Evolutionary conservation across 345 rosid species (phyloP).

Genomic region (Populus simonii): DNA sequence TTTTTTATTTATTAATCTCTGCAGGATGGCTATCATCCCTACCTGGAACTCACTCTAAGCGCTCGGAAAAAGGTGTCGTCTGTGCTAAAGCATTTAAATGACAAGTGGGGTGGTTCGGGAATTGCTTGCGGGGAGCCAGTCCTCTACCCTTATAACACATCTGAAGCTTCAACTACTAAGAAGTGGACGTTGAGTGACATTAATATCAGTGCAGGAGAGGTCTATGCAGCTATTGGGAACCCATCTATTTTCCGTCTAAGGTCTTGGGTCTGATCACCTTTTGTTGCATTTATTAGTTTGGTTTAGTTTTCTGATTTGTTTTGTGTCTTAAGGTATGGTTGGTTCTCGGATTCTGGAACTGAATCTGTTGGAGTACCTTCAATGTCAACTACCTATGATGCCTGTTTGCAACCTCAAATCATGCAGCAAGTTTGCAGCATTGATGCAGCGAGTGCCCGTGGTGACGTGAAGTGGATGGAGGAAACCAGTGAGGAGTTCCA

Average conservation of each 20-base stretch:
- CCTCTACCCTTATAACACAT: constrained; percentile 51
- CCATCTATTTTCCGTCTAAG: constrained; percentile 81
- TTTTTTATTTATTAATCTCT: background rate
- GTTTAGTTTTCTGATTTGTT: constrained; percentile 14
- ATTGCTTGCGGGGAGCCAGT: constrained; percentile 59
- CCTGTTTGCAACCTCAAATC: constrained; percentile 33
- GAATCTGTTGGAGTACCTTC: constrained; percentile 26
- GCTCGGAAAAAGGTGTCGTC: constrained; percentile 66
- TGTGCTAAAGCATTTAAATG: constrained; percentile 60
- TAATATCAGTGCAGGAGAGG: constrained; percentile 46
- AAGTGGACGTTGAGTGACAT: constrained; percentile 55
- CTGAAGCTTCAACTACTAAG: constrained; percentile 25
- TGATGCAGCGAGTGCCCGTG: constrained; percentile 15
- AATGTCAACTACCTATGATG: constrained; percentile 26
- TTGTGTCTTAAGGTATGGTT: constrained; percentile 70
- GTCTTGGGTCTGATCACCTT: constrained; percentile 28
- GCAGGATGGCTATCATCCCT: constrained; percentile 85
- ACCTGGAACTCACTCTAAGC: constrained; percentile 80
- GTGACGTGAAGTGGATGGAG: constrained; percentile 22
- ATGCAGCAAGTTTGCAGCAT: constrained; percentile 16
- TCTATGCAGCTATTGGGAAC: constrained; percentile 57
- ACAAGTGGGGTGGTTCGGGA: constrained; percentile 69
- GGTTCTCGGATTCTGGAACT: constrained; percentile 43
- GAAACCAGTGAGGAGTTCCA: constrained; percentile 25
- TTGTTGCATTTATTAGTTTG: constrained; percentile 1